Evolutionary conservation across 768 basidiomycete species (phyloP), one percentile per base, ranked within the genome.

Genomic region (Trichaptum fuscoviolaceum): DNA sequence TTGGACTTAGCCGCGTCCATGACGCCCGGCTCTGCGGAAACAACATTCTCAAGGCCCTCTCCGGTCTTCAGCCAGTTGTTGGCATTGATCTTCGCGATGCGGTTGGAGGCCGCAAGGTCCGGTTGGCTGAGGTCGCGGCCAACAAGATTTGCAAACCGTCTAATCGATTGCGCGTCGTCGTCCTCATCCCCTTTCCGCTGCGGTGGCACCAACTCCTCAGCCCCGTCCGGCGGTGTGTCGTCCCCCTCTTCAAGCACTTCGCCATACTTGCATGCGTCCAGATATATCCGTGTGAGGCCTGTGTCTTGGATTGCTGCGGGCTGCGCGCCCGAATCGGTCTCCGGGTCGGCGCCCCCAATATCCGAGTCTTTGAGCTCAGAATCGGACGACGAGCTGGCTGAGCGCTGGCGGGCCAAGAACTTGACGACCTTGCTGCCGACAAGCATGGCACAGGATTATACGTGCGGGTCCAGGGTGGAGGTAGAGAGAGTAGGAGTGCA

Each of bases 121-220:
- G 62, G 70, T 0, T 71, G 65, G 63, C 69, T 76, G 18, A 84
- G 77, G 66, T 83, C 79, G 18, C 74, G 72, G n/a, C 73, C 79
- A 17, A 84, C 76, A n/a, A 84, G 79, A 23, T 79, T 72, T 7
- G 75, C 77, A 67, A 83, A 82, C 25, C 78, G 76, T 23, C 74
- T 73, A 23, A 71, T 63, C 27, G 70, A 65, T 15, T 72, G 71
- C 34, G 76, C 72, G 12, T 71, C 63, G 17, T 68, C 67, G 25
- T 25, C 61, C 59, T 61, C 59, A 24, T 12, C 30, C 7, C 15
- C 30, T 18, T 61, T 61, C 59, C 17, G 2, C 52, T 15, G 20
- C 30, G 67, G 67, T 20, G 65, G 23, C 63, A 35, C 59, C 57
- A 35, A 36, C 26, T 58, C 57, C 59, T 23, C 58, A 25, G 24